phyloP scores from a whole-genome alignment of 306 rosid genomes.

The Lablab purpureus region DNA sequence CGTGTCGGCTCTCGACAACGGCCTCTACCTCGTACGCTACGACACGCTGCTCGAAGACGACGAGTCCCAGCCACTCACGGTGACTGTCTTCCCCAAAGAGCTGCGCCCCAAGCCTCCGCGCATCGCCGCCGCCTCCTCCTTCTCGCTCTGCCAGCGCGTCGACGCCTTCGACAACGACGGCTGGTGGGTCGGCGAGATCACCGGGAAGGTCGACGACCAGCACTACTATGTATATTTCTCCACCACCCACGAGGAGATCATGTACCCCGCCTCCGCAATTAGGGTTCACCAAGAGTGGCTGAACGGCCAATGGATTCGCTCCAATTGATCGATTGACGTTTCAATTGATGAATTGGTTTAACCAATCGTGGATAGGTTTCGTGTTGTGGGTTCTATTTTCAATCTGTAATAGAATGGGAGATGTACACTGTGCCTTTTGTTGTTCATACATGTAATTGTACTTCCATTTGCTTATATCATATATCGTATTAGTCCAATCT shows the following conservation, averaged over 20 bases:
- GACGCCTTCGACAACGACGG: slow-evolving; percentile 68
- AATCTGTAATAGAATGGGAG: no score
- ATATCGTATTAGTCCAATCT: no score
- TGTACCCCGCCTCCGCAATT: slow-evolving; percentile 7
- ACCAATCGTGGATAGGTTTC: no score
- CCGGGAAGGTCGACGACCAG: background rate
- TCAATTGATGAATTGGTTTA: background rate
- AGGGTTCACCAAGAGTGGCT: slow-evolving; percentile 51
- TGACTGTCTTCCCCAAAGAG: slow-evolving; percentile 37
- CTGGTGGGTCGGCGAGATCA: slow-evolving; percentile 56
- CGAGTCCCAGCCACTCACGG: slow-evolving; percentile 7
- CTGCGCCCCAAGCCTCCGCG: slow-evolving; percentile 52
- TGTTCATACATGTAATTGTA: no score
- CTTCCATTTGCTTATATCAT: no score
- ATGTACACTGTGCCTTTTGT: no score
- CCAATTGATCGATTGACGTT: background rate
- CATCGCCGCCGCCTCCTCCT: background rate
- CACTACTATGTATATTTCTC: slow-evolving; percentile 42
- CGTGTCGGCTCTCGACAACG: background rate
- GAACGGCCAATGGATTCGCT: slow-evolving; percentile 44
- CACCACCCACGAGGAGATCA: background rate
- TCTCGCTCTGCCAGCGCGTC: slow-evolving; percentile 31
- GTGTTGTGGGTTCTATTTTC: no score
- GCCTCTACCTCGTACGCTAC: slow-evolving; percentile 46
- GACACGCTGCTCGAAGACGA: slow-evolving; percentile 47